Evolutionary conservation across 2,329 filamentous ascomycete species (phyloP), one percentile per base, ranked within the genome.

Genomic region (Fusarium sp.): DNA sequence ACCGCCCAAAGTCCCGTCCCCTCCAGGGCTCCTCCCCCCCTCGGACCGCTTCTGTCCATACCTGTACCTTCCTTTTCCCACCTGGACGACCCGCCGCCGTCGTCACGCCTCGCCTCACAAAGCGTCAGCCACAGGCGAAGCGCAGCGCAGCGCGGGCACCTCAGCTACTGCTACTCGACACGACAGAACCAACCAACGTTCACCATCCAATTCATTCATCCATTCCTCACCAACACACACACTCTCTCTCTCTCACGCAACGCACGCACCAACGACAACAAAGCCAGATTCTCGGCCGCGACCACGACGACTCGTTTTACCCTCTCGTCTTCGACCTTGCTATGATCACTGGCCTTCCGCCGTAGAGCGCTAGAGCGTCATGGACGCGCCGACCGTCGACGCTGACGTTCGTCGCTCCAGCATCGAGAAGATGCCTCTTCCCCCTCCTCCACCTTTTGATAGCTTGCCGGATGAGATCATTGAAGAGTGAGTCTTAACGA

Each of bases 401-500:
- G 66, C 73, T 56, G 42, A 46, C 42, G 42, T 46, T 46, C 77
- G 75, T 70, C 77, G 77, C 62, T 74, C 76, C 38, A 78, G 77
- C 69, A 78, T 77, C 72, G 77, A 79, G 58, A 80, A 80, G 71
- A 67, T 70, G 70, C 74, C 75, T 36, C 62, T 77, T 44, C 36
- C 58, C 62, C 57, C 76, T 62, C 57, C 77, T 66, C 72, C 74
- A 29, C 82, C 84, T 33, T 87, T 90, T 71, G 82, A 85, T 34
- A 83, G 81, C 49, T 81, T 91, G 10, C 89, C 89, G 6, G 87
- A 90, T 77, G 89, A 91, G 77, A 91, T 91, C 64, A 90, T 91
- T 71, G 81, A 90, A 75, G 87, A 90, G 89, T 91, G 80, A 78
- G 86, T 79, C 49, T 14, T 58, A 60, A 25, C 25, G 44, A 23